A percentile compares a stretch with the other conserved stretches of the same genome.
Evolutionary conservation across 768 basidiomycete genomes (phyloP).

Genomic region (Podaxis sp.): DNA sequence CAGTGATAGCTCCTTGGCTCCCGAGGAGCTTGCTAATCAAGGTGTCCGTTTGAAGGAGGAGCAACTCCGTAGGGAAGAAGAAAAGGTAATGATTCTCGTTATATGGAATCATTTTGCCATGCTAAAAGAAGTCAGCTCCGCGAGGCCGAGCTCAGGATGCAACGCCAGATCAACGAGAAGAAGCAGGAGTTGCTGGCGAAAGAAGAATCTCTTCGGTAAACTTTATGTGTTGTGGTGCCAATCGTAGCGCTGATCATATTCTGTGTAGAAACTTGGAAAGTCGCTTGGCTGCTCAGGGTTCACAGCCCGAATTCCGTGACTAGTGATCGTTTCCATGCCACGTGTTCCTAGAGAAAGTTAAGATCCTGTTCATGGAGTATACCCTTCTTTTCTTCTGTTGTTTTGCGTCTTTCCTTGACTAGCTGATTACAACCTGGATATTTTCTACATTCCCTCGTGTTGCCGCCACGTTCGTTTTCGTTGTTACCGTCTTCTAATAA

Average conservation of each 20-base stretch:
- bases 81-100: slow-evolving; percentile 61
- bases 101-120: slow-evolving; percentile 7
- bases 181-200: slow-evolving; percentile 95
- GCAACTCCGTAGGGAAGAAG: slow-evolving; percentile 94
- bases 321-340: slow-evolving; percentile 32
- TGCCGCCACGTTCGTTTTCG: slow-evolving; percentile 10
- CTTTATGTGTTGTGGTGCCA: slow-evolving; percentile 1
- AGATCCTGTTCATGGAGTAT: slow-evolving; percentile 20
- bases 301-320: slow-evolving; percentile 76
- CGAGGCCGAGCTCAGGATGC: slow-evolving; percentile 97
- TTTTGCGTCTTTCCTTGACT: slow-evolving; percentile 17
- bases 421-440: slow-evolving; percentile 8
- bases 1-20: slow-evolving; percentile 87
- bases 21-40: slow-evolving; percentile 96
- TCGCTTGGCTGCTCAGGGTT: slow-evolving; percentile 86
- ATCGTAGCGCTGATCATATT: slow-evolving; percentile 11
- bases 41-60: slow-evolving; percentile 98
- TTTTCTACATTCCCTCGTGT: slow-evolving; percentile 12
- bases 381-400: slow-evolving; percentile 24
- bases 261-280: slow-evolving; percentile 78
- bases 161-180: slow-evolving; percentile 97
- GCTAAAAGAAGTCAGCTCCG: slow-evolving; percentile 58
- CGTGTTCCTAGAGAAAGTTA: background rate
- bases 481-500: slow-evolving; percentile 4
- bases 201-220: slow-evolving; percentile 88